Base-by-base conservation (phyloP, 2,329 filamentous ascomycete species). In the Fusarium torreyae region DNA sequence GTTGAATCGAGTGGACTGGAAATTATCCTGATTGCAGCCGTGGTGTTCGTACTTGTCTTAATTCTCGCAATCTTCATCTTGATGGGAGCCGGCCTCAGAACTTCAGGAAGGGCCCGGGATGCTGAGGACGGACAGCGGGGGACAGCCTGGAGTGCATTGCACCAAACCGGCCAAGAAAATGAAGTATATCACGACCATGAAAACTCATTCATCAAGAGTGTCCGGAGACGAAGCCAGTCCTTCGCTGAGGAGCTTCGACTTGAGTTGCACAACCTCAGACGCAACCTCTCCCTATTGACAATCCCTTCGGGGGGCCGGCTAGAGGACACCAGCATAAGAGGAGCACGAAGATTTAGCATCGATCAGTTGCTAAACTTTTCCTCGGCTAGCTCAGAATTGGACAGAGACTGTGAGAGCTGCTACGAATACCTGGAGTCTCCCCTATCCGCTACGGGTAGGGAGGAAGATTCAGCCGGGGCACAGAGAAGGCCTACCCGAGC, bases 1-100 rank as follows among this genome's bases (percentile, higher is more conserved):
- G 40, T 76, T 42, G 75, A 78, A n/a, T 65, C 74, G 34, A 75
- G 66, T 55, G 73, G 74, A 43, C 57, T 78, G 36, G 78, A 81
- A 66, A 79, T 81, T 44, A 51, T 77, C 38, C 65, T 80, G 26
- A 66, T 82, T 26, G 77, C 79, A 14, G 58, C 74, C 15, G 75
- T 73, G 14, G 74, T 78, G 44, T 65, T 81, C 36, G 42, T 77
- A 17, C 73, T 81, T 26, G 78, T 80, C 17, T 70, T 68, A 17
- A 63, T 78, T 8, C 69, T 82, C 17, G 73, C 72, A 22, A 59
- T 77, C n/a, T 53, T 80, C 24, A 72, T 81, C 39, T 74, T 77
- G 43, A 63, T 77, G 44, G 75, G 74, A 31, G 61, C 75, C 22
- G 68, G 69, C 9, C 55, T 72, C 26, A 73, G 70, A 33, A 54